phyloP scores from a whole-genome alignment of 2,329 filamentous ascomycete genomes.

The Aureobasidium sp. region DNA sequence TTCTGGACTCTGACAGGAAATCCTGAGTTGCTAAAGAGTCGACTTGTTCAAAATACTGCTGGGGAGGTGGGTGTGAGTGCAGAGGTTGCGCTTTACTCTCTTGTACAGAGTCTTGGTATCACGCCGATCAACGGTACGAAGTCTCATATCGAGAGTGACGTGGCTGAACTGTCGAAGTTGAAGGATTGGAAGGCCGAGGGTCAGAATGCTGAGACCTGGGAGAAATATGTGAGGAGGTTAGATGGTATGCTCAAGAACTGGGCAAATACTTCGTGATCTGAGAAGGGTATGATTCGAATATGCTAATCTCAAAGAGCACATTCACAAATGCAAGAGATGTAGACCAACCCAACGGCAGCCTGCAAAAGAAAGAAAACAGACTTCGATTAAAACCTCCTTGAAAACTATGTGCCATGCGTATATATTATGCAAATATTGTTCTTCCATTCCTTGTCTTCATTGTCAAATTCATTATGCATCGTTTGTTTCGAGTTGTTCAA shows the following conservation, averaged over 20 bases:
- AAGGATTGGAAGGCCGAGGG: not conserved
- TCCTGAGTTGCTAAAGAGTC: slow-evolving; percentile 39
- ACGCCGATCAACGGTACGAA: slow-evolving; percentile 51
- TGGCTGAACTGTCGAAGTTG: not conserved
- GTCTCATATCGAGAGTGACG: slow-evolving; percentile 17
- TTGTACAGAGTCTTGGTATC: slow-evolving; percentile 46
- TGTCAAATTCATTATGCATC: not conserved
- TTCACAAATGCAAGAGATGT: not conserved
- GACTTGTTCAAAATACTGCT: slow-evolving; percentile 44
- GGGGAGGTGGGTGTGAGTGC: slow-evolving; percentile 31
- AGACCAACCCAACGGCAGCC: too few relatives aligned
- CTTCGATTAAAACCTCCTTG: too few relatives aligned
- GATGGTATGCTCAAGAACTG: not conserved
- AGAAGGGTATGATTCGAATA: not conserved
- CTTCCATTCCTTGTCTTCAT: not conserved
- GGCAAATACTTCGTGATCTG: not conserved
- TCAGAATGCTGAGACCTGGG: not conserved
- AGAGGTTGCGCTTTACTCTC: slow-evolving; percentile 45
- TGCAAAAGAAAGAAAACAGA: too few relatives aligned
- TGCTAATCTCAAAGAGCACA: not conserved
- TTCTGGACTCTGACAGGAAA: slow-evolving; percentile 57
- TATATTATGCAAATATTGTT: not conserved
- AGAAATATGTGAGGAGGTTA: not conserved
- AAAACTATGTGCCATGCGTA: not conserved
- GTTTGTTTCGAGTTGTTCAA: slow-evolving; percentile 20